Conservation (phyloP, 2,329 filamentous ascomycete genomes). For the Paecilomyces dactylethromorphus region DNA sequence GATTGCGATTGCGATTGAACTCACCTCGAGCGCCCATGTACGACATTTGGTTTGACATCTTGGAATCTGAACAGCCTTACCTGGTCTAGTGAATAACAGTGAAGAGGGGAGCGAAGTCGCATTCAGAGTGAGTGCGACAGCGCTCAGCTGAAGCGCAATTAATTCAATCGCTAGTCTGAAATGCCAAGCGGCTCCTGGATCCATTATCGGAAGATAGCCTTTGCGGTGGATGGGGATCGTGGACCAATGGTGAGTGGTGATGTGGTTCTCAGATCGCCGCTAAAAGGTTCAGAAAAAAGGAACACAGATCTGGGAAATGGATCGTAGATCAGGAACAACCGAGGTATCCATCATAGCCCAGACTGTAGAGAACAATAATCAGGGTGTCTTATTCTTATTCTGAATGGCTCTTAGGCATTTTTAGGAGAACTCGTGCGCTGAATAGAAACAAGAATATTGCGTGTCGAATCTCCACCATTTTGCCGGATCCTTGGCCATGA, state of each 20-base stretch:
- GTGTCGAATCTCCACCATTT: neutral
- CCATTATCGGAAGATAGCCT: neutral
- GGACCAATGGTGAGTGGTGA: neutral
- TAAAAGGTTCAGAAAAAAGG: neutral
- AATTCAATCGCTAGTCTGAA: constrained; percentile 9
- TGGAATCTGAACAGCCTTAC: neutral
- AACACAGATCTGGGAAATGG: neutral
- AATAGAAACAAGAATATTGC: neutral
- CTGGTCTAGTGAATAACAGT: neutral
- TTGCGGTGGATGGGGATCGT: neutral
- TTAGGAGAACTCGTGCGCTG: too few species aligned
- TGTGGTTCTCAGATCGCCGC: neutral
- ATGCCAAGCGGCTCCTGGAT: constrained; percentile 1
- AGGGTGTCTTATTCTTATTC: neutral
- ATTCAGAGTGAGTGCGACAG: neutral
- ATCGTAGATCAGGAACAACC: neutral
- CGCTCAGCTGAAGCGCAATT: constrained; percentile 1
- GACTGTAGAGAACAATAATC: neutral
- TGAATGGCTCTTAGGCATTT: neutral
- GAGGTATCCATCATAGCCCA: neutral
- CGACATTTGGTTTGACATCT: constrained; percentile 39
- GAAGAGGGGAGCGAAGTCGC: neutral
- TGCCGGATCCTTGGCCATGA: neutral
- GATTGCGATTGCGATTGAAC: constrained; percentile 2
- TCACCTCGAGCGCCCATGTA: constrained; percentile 34